These are phyloP conservation scores for Aspergillus affinis DNA, from an alignment of 495 filamentous ascomycete genomes.

Conservation along the genomic window DNA sequence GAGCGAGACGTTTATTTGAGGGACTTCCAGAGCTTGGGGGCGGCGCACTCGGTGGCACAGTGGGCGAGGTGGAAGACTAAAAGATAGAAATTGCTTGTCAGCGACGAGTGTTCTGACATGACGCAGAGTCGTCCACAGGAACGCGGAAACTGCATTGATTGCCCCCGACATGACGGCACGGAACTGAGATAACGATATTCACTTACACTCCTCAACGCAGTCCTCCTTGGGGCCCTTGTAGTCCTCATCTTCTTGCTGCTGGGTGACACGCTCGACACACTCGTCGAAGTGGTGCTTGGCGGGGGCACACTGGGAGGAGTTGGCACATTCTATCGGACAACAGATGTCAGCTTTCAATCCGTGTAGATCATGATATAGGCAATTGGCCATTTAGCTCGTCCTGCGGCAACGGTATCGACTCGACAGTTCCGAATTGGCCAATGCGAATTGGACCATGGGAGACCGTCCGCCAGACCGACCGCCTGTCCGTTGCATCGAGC, in stretches of 20 bases:
- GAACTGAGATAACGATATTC: neutral
- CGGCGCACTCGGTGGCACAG: conserved; percentile 87
- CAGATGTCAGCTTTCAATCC: neutral
- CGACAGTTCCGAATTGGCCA: neutral
- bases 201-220: conserved; percentile 98
- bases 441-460: neutral
- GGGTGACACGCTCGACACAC: conserved; percentile 90
- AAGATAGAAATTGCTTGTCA: conserved; percentile 12
- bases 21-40: conserved; percentile 87
- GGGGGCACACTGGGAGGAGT: conserved; percentile 78
- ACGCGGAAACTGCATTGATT: neutral
- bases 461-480: neutral
- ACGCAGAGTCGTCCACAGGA: neutral
- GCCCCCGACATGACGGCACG: neutral
- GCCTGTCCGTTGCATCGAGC: neutral
- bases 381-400: neutral
- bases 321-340: conserved; percentile 69
- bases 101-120: neutral
- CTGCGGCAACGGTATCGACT: conserved; percentile 9
- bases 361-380: neutral
- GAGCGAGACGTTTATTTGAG: conserved; percentile 69
- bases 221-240: conserved; percentile 75
- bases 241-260: conserved; percentile 63
- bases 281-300: conserved; percentile 98
- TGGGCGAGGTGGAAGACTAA: conserved; percentile 97